Conservation (phyloP, 2,329 filamentous ascomycete species). For the Thielaviopsis populi region DNA sequence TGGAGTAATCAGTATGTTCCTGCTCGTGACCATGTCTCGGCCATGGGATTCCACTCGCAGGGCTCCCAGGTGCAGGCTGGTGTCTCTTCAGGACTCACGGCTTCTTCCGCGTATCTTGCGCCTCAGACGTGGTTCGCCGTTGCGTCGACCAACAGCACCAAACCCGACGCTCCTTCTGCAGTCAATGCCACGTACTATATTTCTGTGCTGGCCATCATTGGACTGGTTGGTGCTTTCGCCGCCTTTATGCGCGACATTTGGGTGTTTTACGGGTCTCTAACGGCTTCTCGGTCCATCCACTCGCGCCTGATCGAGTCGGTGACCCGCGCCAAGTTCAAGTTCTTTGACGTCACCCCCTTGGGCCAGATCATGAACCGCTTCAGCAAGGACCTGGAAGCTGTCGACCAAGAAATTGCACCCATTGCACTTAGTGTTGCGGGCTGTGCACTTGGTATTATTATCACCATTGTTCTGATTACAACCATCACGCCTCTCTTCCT, state of each 20-base stretch:
- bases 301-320: constrained; percentile 61
- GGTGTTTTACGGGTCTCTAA: constrained; percentile 82
- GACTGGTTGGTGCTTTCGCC: constrained; percentile 59
- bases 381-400: constrained; percentile 87
- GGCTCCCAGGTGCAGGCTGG: constrained; percentile 11
- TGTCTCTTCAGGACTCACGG: background rate
- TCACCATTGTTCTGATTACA: constrained; percentile 78
- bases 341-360: constrained; percentile 91
- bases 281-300: constrained; percentile 76
- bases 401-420: constrained; percentile 91
- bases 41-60: constrained; percentile 5
- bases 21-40: constrained; percentile 23
- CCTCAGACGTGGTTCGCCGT: constrained; percentile 10
- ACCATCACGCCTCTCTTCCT: constrained; percentile 82
- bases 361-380: constrained; percentile 97
- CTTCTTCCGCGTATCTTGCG: constrained; percentile 5
- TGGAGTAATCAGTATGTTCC: constrained; percentile 82
- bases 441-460: constrained; percentile 53
- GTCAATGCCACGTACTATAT: constrained; percentile 80
- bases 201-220: constrained; percentile 65
- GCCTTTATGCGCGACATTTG: constrained; percentile 73
- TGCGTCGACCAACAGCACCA: constrained; percentile 1
- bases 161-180: constrained; percentile 24
- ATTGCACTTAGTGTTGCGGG: constrained; percentile 64
- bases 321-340: constrained; percentile 84